Evolutionary conservation across 2,329 filamentous ascomycete genomes (phyloP).

Genomic region (Stachybotrys chartarum): DNA sequence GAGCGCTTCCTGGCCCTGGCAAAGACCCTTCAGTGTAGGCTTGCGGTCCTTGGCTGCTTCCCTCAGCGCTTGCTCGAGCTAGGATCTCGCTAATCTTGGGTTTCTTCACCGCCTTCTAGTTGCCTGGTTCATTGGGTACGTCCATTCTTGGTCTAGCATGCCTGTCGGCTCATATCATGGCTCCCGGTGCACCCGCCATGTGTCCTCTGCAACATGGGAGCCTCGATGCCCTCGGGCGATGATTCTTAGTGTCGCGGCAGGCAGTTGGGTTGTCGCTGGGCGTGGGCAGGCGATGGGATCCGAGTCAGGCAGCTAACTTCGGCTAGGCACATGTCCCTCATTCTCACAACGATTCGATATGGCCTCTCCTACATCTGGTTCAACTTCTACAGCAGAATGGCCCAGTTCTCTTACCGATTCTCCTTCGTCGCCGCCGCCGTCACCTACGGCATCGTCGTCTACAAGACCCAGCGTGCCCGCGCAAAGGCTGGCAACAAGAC

Average conservation of each 20-base stretch:
- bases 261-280: no score
- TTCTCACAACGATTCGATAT: conserved; percentile 79
- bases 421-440: conserved; percentile 84
- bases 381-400: conserved; percentile 74
- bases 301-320: conserved; percentile 2
- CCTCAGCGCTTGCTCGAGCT: conserved; percentile 4
- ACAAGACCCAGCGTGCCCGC: conserved; percentile 90
- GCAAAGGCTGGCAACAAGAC: conserved; percentile 63
- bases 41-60: conserved; percentile 20
- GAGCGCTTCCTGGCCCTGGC: conserved; percentile 73
- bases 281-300: no score
- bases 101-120: conserved; percentile 35
- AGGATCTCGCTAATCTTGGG: conserved; percentile 10
- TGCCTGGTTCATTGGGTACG: conserved; percentile 77
- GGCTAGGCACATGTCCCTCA: conserved; percentile 73
- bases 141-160: conserved; percentile 21
- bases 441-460: conserved; percentile 97
- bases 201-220: no score
- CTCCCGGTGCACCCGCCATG: background rate
- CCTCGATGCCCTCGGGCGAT: no score
- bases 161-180: background rate
- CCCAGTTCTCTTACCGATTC: conserved; percentile 78
- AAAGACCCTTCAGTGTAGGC: conserved; percentile 84
- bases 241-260: no score
- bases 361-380: conserved; percentile 78